phyloP scores from a whole-genome alignment of 352 stramenopile genomes.

The Pelagophyceae sp. region DNA sequence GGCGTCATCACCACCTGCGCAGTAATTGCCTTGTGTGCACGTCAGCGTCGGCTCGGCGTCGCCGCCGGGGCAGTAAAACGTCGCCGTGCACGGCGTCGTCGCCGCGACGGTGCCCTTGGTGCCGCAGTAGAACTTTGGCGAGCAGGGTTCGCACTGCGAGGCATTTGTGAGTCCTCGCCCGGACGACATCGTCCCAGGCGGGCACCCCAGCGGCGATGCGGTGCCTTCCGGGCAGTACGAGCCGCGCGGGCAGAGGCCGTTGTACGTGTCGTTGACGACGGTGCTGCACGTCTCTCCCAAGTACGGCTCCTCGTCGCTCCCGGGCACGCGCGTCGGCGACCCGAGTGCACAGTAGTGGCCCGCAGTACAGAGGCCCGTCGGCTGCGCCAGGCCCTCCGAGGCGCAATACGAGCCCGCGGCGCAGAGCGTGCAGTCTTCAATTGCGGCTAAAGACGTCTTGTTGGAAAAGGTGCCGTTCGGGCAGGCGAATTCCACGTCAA shows the following conservation, averaged over 20 bases:
- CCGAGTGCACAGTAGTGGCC: slow-evolving; percentile 72
- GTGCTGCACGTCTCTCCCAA: slow-evolving; percentile 27
- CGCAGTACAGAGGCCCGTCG: slow-evolving; percentile 62
- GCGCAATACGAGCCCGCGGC: background rate
- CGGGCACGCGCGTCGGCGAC: background rate
- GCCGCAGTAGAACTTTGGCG: background rate
- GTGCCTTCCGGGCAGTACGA: slow-evolving; percentile 59
- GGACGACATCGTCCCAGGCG: slow-evolving; percentile 37
- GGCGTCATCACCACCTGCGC: slow-evolving; percentile 47
- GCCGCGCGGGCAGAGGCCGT: slow-evolving; percentile 40
- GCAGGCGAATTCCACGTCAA: slow-evolving; percentile 51
- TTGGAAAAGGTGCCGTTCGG: slow-evolving; percentile 64
- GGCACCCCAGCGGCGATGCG: slow-evolving; percentile 39
- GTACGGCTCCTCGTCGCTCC: slow-evolving; percentile 24
- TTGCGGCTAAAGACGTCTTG: slow-evolving; percentile 41
- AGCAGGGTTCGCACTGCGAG: background rate
- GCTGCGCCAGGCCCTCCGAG: slow-evolving; percentile 34
- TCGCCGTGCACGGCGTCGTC: background rate
- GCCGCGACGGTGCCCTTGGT: background rate
- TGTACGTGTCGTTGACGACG: background rate
- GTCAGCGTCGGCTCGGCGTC: slow-evolving; percentile 28
- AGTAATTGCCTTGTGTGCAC: slow-evolving; percentile 60
- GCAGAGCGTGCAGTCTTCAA: slow-evolving; percentile 31
- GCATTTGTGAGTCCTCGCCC: background rate
- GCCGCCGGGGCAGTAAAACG: slow-evolving; percentile 46